Evolutionary conservation across 2,329 filamentous ascomycete genomes (phyloP), one percentile per base, ranked within the genome.

Genomic region (Diaporthe humulicola): DNA sequence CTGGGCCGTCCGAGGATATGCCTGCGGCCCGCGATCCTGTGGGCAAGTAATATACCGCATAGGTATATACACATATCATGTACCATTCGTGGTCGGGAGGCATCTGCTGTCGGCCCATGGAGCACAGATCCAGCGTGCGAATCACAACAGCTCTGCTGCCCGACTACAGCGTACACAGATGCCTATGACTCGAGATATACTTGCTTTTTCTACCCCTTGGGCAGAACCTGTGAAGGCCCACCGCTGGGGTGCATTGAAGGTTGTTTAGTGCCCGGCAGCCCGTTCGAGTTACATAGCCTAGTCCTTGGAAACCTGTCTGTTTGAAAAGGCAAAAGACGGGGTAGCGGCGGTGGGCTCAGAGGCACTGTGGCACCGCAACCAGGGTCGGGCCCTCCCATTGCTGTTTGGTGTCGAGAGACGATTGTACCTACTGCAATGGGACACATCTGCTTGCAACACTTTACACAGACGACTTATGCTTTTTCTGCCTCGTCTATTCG

Each of bases 121-220:
- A 52, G 33, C 64, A 50, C 45, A 6, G 30, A 38, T 52, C 45
- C 30, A 38, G 64, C 45, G 64, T 28, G 40, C 64, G 64, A 67
- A 67, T 67, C 64, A 67, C 42, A 38, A 45, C 61, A 36, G 61
- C 61, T 67, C 3, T 30, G 45, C 61, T 40, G 45, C 33, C 30
- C n/a, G 58, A 30, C 38, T 25, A 30, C 58, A 25, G 25, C 45
- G 45, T 52, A 69, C 64, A 38, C 64, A 69, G 64, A 69, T 69
- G 14, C 30, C 30, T 40, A 38, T 69, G 64, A 69, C 64, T 69
- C 64, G 64, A 69, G 48, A 69, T 52, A 15, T 19, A 54, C 48
- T 69, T 69, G 48, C 64, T 69, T 69, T 69, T 54, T 17, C 60
- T n/a, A 9, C 25, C 64, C 64, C 33, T 69, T 40, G 48, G 64